These are phyloP conservation scores for Stagonosporopsis tanaceti DNA, from an alignment of 2,329 filamentous ascomycete species.

Conservation along the genomic window DNA sequence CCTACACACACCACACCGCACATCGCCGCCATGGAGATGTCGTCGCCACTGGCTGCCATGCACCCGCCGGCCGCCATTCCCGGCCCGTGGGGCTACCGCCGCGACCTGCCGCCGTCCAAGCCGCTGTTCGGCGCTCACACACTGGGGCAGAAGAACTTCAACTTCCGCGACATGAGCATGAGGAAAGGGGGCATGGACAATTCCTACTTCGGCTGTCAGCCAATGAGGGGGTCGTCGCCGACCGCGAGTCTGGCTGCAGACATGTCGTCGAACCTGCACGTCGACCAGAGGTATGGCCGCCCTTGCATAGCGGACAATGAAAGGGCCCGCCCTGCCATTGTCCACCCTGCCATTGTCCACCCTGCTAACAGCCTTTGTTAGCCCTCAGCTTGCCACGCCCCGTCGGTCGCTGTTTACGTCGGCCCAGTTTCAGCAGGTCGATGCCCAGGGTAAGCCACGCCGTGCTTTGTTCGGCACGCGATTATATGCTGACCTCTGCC, in stretches of 20 bases:
- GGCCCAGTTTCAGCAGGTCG: constrained; percentile 68
- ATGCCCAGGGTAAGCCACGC: constrained; percentile 65
- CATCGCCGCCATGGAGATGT: constrained; percentile 90
- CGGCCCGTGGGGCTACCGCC: constrained; percentile 68
- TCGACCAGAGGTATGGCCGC: constrained; percentile 81
- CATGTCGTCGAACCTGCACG: constrained; percentile 94
- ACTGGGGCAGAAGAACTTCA: constrained; percentile 72
- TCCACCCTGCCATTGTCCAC: constrained; percentile 23
- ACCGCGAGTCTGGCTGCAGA: constrained; percentile 91
- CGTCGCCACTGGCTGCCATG: constrained; percentile 93
- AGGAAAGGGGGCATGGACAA: constrained; percentile 70
- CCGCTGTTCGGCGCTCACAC: constrained; percentile 62
- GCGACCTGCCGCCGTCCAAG: constrained; percentile 63
- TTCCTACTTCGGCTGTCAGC: constrained; percentile 78
- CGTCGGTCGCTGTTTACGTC: constrained; percentile 84
- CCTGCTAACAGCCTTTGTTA: constrained; percentile 58
- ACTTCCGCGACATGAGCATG: constrained; percentile 79
- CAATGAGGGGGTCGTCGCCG: constrained; percentile 84
- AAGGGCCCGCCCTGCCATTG: no score
- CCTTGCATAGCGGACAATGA: constrained; percentile 39
- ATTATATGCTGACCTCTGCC: constrained; percentile 35
- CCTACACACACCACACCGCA: constrained; percentile 63
- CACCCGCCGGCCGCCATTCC: constrained; percentile 71
- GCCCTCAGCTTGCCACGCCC: constrained; percentile 82
- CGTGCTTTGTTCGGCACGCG: constrained; percentile 9